These are phyloP conservation scores for Cystofilobasidium macerans DNA, from an alignment of 768 basidiomycete species.

Conservation along the genomic window DNA sequence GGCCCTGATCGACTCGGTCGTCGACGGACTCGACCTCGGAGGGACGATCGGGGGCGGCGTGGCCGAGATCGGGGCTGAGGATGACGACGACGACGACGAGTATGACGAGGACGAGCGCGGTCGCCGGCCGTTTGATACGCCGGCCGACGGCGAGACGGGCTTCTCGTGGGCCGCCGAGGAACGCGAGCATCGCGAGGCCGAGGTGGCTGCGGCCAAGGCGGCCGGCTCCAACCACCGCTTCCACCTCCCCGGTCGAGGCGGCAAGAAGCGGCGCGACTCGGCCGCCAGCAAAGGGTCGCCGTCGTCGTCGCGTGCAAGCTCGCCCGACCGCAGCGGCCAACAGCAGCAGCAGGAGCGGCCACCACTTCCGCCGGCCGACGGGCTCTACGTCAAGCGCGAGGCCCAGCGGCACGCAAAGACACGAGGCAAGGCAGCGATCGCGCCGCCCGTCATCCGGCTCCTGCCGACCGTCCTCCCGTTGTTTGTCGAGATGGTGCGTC, in stretches of 20 bases:
- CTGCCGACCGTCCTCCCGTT: constrained; percentile 75
- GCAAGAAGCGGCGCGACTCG: too few species aligned
- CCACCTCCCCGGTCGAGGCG: neutral
- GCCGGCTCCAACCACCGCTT: neutral
- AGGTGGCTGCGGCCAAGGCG: neutral
- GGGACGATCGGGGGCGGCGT: constrained; percentile 68
- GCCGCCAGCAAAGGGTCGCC: too few species aligned
- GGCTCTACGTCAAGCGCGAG: constrained; percentile 22
- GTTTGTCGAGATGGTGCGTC: constrained; percentile 78
- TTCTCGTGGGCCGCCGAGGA: constrained; percentile 1
- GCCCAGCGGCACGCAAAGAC: constrained; percentile 24
- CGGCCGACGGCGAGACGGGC: neutral
- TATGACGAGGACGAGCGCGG: constrained; percentile 41
- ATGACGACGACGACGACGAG: constrained; percentile 36
- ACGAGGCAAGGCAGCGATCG: constrained; percentile 38
- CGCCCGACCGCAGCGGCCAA: constrained; percentile 1
- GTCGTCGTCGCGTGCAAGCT: neutral
- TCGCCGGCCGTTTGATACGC: constrained; percentile 28
- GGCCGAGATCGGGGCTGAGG: constrained; percentile 66
- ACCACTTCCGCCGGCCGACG: constrained; percentile 4
- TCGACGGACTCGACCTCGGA: constrained; percentile 69
- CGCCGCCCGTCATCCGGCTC: constrained; percentile 64
- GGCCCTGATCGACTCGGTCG: constrained; percentile 68
- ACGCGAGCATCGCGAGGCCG: neutral
- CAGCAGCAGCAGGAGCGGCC: neutral